phyloP scores from a whole-genome alignment of 2,329 filamentous ascomycete species.

The Ascochyta koolunga region DNA sequence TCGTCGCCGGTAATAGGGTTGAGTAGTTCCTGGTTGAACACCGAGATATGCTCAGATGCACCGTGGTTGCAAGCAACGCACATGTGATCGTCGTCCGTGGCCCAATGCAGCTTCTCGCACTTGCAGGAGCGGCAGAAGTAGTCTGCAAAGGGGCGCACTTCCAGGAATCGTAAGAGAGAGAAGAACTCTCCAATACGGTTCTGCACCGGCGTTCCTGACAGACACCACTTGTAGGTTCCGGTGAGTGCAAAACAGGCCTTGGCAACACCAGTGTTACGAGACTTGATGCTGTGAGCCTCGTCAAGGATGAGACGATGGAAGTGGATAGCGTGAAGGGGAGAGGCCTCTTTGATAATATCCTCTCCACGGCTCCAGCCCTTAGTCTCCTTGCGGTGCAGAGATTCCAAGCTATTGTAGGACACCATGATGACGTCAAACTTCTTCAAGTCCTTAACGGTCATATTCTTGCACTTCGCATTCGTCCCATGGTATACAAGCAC shows the following conservation, averaged over 20 bases:
- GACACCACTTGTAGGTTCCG: conserved; percentile 90
- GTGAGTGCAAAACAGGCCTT: conserved; percentile 93
- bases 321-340: conserved; percentile 77
- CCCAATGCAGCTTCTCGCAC: conserved; percentile 85
- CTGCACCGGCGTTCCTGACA: conserved; percentile 93
- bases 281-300: conserved; percentile 94
- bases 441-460: conserved; percentile 75
- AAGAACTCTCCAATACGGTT: conserved; percentile 98
- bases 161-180: conserved; percentile 88
- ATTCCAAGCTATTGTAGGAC: conserved; percentile 91
- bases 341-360: conserved; percentile 78
- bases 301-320: conserved; percentile 94
- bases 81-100: conserved; percentile 71
- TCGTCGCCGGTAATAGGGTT: conserved; percentile 70
- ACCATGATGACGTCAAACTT: conserved; percentile 95
- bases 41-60: conserved; percentile 72
- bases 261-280: conserved; percentile 85
- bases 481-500: conserved; percentile 91
- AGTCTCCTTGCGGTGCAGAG: conserved; percentile 87
- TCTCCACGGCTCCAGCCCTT: conserved; percentile 86
- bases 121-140: conserved; percentile 91
- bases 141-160: conserved; percentile 85
- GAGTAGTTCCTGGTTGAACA: conserved; percentile 94
- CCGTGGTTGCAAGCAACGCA: conserved; percentile 74
- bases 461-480: conserved; percentile 79